Evolutionary conservation across 148 eudicot genomes (phyloP), one percentile per base, ranked within the genome.

Genomic region (Vaccinium darrowii): DNA sequence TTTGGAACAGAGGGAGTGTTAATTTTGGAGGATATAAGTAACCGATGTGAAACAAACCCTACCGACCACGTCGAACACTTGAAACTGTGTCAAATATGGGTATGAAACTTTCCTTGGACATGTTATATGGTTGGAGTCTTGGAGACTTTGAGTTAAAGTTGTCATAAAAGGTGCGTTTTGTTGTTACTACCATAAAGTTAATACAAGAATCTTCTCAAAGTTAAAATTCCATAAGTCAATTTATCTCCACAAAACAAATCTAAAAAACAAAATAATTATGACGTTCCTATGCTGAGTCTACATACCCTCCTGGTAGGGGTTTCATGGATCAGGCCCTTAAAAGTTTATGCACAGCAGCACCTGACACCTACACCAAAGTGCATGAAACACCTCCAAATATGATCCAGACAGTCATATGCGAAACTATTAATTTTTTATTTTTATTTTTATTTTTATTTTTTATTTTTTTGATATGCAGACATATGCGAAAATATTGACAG

Each of bases 401-500:
- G 74, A 69, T 69, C 43, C 74, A 13, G 16, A 30, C 16, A 69
- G 71, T 23, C 71, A 63, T 0, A 63, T 23, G 30, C 15, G 1
- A 65, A 25, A 65, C 5, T 0, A 23, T 65, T 43, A 43, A 39
- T 33, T 36, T 36, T 2, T 36, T 36, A 2, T 36, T 36, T 36
- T 33, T 33, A 30, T 30, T 30, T 33, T 33, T 33, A 36, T 36
- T 36, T 36, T 30, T 30, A 39, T 39, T 39, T 43, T 43, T 43
- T 43, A 43, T 43, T 43, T 43, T 43, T 43, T 43, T 43, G 5
- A 43, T 43, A 43, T 5, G 47, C 74, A 30, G 16, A 30, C 7
- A n/a, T 56, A 7, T 82, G 36, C 9, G 9, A 33, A 56, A 19
- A 14, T 82, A 79, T 56, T 79, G n/a, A 76, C 71, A 83, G 47